These are phyloP conservation scores for Xylaria grammica DNA, from an alignment of 495 filamentous ascomycete genomes.

Conservation along the genomic window DNA sequence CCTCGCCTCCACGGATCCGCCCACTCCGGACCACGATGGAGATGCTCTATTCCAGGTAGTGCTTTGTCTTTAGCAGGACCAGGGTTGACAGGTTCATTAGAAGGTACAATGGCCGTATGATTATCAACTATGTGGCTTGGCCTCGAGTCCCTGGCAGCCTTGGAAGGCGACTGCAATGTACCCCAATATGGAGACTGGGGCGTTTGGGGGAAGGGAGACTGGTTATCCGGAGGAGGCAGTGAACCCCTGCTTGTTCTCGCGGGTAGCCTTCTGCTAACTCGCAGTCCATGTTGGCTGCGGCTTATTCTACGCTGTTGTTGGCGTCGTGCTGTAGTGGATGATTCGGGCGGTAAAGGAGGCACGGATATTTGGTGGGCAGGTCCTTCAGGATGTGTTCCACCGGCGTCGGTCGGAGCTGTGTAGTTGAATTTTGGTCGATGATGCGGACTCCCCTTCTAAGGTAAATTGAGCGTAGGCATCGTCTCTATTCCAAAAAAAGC, in stretches of 20 bases:
- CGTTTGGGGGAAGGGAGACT: constrained; percentile 22
- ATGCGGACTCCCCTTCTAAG: constrained; percentile 56
- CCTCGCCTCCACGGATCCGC: background rate
- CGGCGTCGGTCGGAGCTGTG: constrained; percentile 32
- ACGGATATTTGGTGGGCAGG: constrained; percentile 45
- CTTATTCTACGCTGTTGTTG: constrained; percentile 38
- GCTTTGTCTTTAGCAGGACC: background rate
- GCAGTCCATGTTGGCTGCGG: constrained; percentile 34
- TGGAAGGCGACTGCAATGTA: constrained; percentile 29
- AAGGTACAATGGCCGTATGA: background rate
- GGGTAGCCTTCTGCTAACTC: constrained; percentile 36
- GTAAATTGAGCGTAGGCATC: constrained; percentile 55
- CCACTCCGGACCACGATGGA: background rate
- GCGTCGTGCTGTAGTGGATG: constrained; percentile 22
- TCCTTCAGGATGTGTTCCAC: constrained; percentile 33
- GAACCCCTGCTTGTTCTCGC: constrained; percentile 27
- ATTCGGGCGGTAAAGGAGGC: constrained; percentile 38
- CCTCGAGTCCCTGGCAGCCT: constrained; percentile 5
- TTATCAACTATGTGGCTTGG: background rate
- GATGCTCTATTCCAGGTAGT: background rate
- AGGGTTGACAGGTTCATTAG: background rate
- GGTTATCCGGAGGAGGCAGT: constrained; percentile 17
- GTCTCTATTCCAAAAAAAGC: constrained; percentile 47
- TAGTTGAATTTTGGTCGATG: constrained; percentile 46
- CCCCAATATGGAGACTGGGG: constrained; percentile 36